Evolutionary conservation across 192 early-diverging fungal genomes (phyloP), one percentile per base, ranked within the genome.

Genomic region (Entophlyctis helioformis): DNA sequence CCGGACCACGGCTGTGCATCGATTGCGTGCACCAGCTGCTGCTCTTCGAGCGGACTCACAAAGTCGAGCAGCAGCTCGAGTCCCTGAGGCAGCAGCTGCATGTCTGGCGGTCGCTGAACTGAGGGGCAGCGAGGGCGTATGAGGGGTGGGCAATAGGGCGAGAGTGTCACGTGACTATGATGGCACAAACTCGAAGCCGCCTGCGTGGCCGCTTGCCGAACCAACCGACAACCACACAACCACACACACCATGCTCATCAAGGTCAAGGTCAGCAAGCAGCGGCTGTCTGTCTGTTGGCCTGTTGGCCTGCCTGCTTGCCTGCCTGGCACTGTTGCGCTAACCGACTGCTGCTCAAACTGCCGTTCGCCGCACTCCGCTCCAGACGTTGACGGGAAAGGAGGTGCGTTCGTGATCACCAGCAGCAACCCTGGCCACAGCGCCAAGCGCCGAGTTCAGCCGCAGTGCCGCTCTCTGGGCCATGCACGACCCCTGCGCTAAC

Each of bases 361-460:
- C n/a, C n/a, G n/a, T n/a, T n/a, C n/a, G n/a, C n/a, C n/a, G n/a
- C n/a, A n/a, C n/a, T n/a, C 19, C 36, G 1, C 15, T 42, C n/a
- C 35, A 90, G 87, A 91, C 85, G 3, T 76, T 91, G 44, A 86
- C 85, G 7, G 87, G 87, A 44, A 86, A 83, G 59, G 83, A 87
- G 70, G 87, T 85, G 78, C 18, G 15, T 8, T 37, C 26, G 36
- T 36, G 22, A 2, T 29, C 37, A 21, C 20, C 25, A 13, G 1
- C 28, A 10, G 18, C 27, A 48, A 36, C 19, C 3, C 18, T 32
- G 16, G 18, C 31, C n/a, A n/a, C n/a, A n/a, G n/a, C n/a, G n/a
- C n/a, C n/a, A n/a, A n/a, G n/a, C n/a, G n/a, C n/a, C n/a, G n/a
- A n/a, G n/a, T n/a, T n/a, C n/a, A n/a, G n/a, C n/a, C n/a, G n/a